Evolutionary conservation across 805 yeast species (phyloP).

Genomic region (Barnettozyma californica): DNA sequence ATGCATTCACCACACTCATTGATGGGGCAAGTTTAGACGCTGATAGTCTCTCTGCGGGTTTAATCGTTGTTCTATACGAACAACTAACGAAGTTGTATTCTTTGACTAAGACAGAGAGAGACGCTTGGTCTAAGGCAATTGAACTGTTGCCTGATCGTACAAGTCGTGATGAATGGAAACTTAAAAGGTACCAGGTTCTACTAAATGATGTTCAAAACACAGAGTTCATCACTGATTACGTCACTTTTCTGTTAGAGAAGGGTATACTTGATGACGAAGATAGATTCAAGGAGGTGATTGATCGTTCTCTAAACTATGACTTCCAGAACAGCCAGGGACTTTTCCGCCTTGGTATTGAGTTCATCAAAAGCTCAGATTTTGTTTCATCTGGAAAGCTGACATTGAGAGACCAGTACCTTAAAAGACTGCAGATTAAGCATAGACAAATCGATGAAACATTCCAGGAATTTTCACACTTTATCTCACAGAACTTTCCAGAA

Average conservation of each 20-base stretch:
- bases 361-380: background rate
- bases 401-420: conserved; percentile 10
- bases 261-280: background rate
- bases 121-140: background rate
- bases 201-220: background rate
- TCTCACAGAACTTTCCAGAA: conserved; percentile 27
- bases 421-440: conserved; percentile 38
- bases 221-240: background rate
- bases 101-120: background rate
- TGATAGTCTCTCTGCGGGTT: background rate
- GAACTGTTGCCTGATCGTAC: background rate
- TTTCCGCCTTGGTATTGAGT: background rate
- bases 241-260: background rate
- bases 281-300: background rate
- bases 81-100: background rate
- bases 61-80: background rate
- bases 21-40: background rate
- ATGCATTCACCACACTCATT: background rate
- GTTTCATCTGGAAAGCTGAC: background rate
- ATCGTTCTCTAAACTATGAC: background rate
- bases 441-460: conserved; percentile 35
- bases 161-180: background rate
- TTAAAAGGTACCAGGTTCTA: background rate
- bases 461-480: conserved; percentile 35
- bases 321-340: conserved; percentile 4